Evolutionary conservation across 108 stramenopile species (phyloP).

Genomic region (Craspedostauros australis): DNA sequence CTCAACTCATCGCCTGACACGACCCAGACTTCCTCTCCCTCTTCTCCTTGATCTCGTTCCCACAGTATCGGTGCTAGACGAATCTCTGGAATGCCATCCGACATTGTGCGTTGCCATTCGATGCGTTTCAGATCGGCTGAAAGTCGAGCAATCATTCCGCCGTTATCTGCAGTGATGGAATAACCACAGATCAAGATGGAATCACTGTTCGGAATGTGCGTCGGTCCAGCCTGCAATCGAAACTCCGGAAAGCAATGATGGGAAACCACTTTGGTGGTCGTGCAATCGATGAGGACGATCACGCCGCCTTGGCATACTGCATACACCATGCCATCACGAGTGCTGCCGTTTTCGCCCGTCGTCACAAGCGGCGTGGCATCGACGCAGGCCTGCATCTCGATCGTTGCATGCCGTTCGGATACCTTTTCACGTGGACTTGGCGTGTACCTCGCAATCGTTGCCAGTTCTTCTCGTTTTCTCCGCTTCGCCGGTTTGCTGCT

Average conservation of each 20-base stretch:
- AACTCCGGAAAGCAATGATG: conserved; percentile 10
- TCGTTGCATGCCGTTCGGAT: conserved; percentile 8
- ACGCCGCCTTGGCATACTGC: conserved; percentile 39
- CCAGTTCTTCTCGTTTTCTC: background rate
- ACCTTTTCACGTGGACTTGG: background rate
- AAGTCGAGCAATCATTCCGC: too few species aligned
- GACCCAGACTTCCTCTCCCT: too few species aligned
- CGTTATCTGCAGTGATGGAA: too few species aligned
- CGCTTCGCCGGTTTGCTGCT: background rate
- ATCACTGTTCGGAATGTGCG: background rate
- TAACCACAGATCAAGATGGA: background rate
- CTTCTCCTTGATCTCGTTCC: too few species aligned
- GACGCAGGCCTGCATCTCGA: conserved; percentile 28
- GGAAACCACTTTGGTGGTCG: background rate
- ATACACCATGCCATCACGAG: conserved; percentile 2
- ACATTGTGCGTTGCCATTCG: too few species aligned
- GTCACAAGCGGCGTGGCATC: conserved; percentile 24
- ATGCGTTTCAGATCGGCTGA: too few species aligned
- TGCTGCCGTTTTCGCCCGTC: background rate
- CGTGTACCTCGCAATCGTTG: background rate
- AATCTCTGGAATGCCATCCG: too few species aligned
- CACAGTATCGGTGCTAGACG: too few species aligned
- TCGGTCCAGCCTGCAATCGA: conserved; percentile 30
- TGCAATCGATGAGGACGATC: conserved; percentile 6
- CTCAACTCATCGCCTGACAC: too few species aligned